phyloP scores from a whole-genome alignment of 2,329 filamentous ascomycete genomes.

The Botrytis squamosa region DNA sequence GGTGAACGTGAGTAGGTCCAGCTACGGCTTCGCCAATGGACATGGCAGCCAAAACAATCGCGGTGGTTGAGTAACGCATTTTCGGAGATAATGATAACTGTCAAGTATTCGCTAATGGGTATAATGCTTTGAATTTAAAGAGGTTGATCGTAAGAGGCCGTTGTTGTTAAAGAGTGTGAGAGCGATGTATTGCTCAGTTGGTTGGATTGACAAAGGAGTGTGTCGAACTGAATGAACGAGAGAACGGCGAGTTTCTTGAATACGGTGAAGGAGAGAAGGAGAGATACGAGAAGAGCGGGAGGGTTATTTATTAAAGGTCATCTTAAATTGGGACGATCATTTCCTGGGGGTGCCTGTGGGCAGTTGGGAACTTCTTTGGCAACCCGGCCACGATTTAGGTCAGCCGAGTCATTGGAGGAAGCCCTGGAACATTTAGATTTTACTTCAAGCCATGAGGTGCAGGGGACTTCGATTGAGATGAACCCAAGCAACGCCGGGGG shows the following conservation, averaged over 20 bases:
- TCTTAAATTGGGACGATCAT: slow-evolving; percentile 20
- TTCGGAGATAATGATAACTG: slow-evolving; percentile 24
- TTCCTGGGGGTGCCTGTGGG: slow-evolving; percentile 6
- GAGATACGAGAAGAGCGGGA: slow-evolving; percentile 21
- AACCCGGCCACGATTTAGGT: slow-evolving; percentile 12
- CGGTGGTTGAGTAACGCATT: slow-evolving; percentile 38
- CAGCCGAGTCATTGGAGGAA: slow-evolving; percentile 19
- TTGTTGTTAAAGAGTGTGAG: slow-evolving; percentile 36
- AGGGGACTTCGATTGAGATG: slow-evolving; percentile 36
- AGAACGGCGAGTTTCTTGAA: slow-evolving; percentile 32
- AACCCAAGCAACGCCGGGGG: slow-evolving; percentile 27
- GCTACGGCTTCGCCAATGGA: slow-evolving; percentile 36
- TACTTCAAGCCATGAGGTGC: slow-evolving; percentile 20
- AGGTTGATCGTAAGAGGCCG: slow-evolving; percentile 28
- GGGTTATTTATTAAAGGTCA: slow-evolving; percentile 13
- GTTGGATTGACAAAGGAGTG: slow-evolving; percentile 29
- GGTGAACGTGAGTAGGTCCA: slow-evolving; percentile 36
- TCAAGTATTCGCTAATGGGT: slow-evolving; percentile 5
- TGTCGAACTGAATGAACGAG: slow-evolving; percentile 33
- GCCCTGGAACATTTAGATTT: slow-evolving; percentile 18
- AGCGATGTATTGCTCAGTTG: slow-evolving; percentile 37
- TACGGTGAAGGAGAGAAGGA: slow-evolving; percentile 26
- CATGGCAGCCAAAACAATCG: slow-evolving; percentile 36
- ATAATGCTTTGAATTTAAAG: slow-evolving; percentile 17
- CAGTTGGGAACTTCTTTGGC: slow-evolving; percentile 14